Conservation (phyloP, 306 rosid species). For the Vigna unguiculata region DNA sequence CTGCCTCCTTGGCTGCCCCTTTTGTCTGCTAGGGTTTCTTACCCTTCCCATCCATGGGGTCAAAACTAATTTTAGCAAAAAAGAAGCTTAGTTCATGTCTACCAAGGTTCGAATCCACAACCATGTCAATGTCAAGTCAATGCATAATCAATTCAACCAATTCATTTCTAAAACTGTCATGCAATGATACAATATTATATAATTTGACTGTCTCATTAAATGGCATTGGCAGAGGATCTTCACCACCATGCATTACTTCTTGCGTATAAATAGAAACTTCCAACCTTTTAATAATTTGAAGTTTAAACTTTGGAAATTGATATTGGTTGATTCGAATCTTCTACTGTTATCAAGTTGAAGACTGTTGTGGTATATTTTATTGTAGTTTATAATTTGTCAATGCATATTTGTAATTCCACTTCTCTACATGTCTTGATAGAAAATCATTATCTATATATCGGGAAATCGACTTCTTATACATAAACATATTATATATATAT, state of each 20-base stretch:
- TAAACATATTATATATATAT: no score
- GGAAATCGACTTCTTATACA: no score
- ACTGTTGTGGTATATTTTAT: background rate
- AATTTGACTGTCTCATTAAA: background rate
- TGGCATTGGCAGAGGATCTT: slow-evolving; percentile 6
- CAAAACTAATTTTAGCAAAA: no score
- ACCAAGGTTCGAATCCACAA: no score
- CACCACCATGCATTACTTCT: background rate
- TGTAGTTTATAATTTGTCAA: slow-evolving; percentile 11
- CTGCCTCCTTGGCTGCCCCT: no score
- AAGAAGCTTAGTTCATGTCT: no score
- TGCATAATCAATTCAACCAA: no score
- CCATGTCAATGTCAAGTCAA: no score
- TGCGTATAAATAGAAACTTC: background rate
- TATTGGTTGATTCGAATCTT: background rate
- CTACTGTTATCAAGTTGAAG: slow-evolving; percentile 19
- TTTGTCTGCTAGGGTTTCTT: no score
- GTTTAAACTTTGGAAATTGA: slow-evolving; percentile 6
- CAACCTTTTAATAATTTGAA: slow-evolving; percentile 8
- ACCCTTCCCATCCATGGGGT: no score
- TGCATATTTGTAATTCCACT: background rate
- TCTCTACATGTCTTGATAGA: slow-evolving; percentile 20
- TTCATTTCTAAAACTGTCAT: slow-evolving; percentile 5
- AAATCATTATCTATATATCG: slow-evolving; percentile 56
- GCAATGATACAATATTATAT: background rate